A percentile compares a stretch with the other conserved stretches of the same genome.
These are phyloP conservation scores for Silene coronaria DNA, from an alignment of 179 eudicot species.

Conservation along the genomic window DNA sequence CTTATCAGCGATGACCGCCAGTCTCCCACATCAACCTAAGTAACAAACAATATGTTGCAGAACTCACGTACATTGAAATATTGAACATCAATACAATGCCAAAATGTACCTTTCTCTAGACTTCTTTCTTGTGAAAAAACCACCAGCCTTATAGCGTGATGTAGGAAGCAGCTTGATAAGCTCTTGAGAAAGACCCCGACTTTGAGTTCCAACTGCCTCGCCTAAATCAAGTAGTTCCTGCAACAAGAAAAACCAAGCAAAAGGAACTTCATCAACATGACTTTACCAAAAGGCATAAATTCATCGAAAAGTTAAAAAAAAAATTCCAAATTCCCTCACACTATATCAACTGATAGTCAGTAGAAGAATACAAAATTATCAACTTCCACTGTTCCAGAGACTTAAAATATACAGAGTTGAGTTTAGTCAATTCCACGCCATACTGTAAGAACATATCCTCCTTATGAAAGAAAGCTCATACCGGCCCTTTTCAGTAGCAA, in stretches of 20 bases:
- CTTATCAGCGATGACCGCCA: neutral
- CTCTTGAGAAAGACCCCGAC: conserved; percentile 38
- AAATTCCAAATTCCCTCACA: neutral
- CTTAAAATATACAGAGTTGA: no score
- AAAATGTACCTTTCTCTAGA: conserved; percentile 32
- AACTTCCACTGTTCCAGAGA: no score
- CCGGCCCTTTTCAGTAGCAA: neutral
- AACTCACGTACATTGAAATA: neutral
- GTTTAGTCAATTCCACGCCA: no score
- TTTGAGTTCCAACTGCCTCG: conserved; percentile 41
- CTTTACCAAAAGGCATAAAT: neutral
- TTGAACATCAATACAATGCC: neutral
- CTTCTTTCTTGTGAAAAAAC: conserved; percentile 39
- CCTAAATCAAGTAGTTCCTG: conserved; percentile 42
- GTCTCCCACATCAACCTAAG: neutral
- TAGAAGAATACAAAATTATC: no score
- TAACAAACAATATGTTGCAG: neutral
- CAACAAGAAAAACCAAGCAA: conserved; percentile 13
- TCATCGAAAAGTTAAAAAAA: neutral
- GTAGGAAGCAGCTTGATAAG: conserved; percentile 37
- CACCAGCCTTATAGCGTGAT: conserved; percentile 37
- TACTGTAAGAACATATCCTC: no score
- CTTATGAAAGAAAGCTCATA: no score
- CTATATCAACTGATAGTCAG: neutral
- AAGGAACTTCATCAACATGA: conserved; percentile 1